A percentile compares a stretch with the other conserved stretches of the same genome.
These are phyloP conservation scores for Arthrobotrys sinensis DNA, from an alignment of 2,329 filamentous ascomycete genomes.

Conservation along the genomic window DNA sequence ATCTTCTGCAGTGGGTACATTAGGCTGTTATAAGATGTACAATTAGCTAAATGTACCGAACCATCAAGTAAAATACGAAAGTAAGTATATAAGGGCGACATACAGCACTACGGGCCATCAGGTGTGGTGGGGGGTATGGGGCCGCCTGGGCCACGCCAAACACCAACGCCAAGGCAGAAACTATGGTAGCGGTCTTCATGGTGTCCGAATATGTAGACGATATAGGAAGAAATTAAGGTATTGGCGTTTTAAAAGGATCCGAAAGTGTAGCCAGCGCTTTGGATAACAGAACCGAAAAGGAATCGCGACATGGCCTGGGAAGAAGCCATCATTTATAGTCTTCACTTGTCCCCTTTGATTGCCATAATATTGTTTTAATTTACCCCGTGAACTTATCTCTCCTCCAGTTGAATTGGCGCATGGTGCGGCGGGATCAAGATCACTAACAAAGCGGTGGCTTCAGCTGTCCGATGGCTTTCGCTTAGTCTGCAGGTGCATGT, in stretches of 20 bases:
- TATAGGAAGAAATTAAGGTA: slow-evolving; percentile 5
- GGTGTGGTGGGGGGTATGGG: slow-evolving; percentile 40
- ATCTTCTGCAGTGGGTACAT: slow-evolving; percentile 34
- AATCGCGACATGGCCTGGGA: slow-evolving; percentile 27
- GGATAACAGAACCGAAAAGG: slow-evolving; percentile 31
- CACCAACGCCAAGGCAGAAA: slow-evolving; percentile 44
- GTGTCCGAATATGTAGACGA: slow-evolving; percentile 5
- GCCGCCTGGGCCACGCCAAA: slow-evolving; percentile 52
- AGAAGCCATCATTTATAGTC: slow-evolving; percentile 25
- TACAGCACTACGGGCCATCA: slow-evolving; percentile 33
- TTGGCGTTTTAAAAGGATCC: slow-evolving; percentile 14
- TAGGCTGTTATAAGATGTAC: slow-evolving; percentile 25
- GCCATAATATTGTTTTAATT: not conserved
- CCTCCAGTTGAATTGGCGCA: slow-evolving; percentile 31
- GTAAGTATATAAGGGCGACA: not conserved
- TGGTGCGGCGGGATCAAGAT: slow-evolving; percentile 28
- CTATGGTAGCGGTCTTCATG: slow-evolving; percentile 50
- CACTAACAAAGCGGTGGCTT: slow-evolving; percentile 24
- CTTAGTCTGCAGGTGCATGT: slow-evolving; percentile 37
- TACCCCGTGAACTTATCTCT: slow-evolving; percentile 16
- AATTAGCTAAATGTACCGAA: not conserved
- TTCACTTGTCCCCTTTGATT: not conserved
- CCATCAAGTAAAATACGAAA: not conserved
- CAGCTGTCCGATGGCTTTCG: slow-evolving; percentile 30
- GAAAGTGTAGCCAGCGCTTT: slow-evolving; percentile 28